phyloP scores from a whole-genome alignment of 305 asterid species.

The Fraxinus floribunda region DNA sequence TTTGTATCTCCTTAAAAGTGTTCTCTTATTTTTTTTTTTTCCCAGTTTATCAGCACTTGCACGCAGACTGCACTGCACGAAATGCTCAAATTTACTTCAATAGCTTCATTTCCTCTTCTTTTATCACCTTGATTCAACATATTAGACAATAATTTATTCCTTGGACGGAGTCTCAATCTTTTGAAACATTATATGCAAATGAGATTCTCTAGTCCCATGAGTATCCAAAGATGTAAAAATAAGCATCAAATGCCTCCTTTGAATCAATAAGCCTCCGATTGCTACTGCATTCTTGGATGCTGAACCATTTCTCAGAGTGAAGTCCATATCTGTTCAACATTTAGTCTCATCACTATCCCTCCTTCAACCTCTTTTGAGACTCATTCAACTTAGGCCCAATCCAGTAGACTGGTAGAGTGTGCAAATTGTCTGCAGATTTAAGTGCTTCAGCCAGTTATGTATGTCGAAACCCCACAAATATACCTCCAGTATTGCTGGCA shows the following conservation, averaged over 20 bases:
- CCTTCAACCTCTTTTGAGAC: conserved; percentile 40
- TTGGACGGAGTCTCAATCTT: conserved; percentile 73
- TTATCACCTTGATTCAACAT: not conserved
- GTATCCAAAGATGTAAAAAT: conserved; percentile 68
- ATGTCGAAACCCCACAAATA: conserved; percentile 87
- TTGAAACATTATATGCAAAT: conserved; percentile 82
- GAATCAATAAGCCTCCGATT: conserved; percentile 81
- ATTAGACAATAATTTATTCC: conserved; percentile 25
- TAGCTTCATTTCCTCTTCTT: not conserved
- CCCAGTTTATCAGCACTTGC: not conserved
- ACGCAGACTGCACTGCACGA: conserved; percentile 8
- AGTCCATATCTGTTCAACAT: conserved; percentile 83
- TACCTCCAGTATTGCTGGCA: conserved; percentile 95
- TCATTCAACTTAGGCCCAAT: conserved; percentile 81
- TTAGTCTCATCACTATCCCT: conserved; percentile 70
- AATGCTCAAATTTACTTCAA: conserved; percentile 29
- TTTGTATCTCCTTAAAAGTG: not conserved
- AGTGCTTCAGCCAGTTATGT: conserved; percentile 82
- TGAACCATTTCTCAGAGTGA: conserved; percentile 80
- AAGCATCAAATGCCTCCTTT: conserved; percentile 81
- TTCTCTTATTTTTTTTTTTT: not conserved
- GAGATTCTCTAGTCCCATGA: conserved; percentile 90
- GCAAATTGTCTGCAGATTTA: conserved; percentile 85
- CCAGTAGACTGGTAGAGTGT: conserved; percentile 72
- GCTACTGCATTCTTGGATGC: conserved; percentile 92